Conservation (phyloP, 2,329 filamentous ascomycete genomes). For the Colletotrichum musicola region DNA sequence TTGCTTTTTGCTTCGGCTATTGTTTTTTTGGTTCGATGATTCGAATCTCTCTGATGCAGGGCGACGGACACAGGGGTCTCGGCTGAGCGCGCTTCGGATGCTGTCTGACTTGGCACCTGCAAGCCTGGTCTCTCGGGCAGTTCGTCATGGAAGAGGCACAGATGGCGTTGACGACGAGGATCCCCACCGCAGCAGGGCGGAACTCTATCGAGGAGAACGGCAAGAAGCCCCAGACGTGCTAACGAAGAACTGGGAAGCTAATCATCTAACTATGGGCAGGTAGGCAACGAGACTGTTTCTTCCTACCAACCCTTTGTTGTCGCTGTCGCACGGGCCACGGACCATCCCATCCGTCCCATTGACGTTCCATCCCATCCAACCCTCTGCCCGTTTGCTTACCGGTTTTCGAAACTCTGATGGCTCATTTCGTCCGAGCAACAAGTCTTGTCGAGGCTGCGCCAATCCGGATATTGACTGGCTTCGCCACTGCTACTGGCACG, state of each 20-base stretch:
- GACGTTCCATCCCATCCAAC: conserved; percentile 6
- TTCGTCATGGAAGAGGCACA: not conserved
- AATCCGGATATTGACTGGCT: not conserved
- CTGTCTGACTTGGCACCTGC: conserved; percentile 1
- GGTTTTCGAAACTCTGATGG: conserved; percentile 18
- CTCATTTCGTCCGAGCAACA: conserved; percentile 33
- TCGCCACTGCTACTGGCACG: not conserved
- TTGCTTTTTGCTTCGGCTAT: conserved; percentile 15
- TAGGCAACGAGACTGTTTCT: conserved; percentile 20
- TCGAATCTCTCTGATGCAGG: not conserved
- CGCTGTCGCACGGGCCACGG: conserved; percentile 34
- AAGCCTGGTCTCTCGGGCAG: not conserved
- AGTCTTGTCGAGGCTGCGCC: conserved; percentile 1
- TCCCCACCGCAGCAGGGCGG: not conserved
- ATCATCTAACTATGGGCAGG: not conserved
- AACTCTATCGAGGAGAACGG: not conserved
- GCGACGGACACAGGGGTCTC: not conserved
- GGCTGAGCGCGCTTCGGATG: not conserved
- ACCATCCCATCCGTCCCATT: conserved; percentile 23
- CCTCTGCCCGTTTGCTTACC: conserved; percentile 24
- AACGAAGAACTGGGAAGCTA: conserved; percentile 3
- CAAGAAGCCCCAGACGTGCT: conserved; percentile 14
- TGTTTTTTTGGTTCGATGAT: not conserved
- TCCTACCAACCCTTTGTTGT: conserved; percentile 25
- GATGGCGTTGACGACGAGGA: not conserved